Evolutionary conservation across 1,284 basidiomycete species (phyloP).

Genomic region (Ceratorhiza oryzae-sativae): DNA sequence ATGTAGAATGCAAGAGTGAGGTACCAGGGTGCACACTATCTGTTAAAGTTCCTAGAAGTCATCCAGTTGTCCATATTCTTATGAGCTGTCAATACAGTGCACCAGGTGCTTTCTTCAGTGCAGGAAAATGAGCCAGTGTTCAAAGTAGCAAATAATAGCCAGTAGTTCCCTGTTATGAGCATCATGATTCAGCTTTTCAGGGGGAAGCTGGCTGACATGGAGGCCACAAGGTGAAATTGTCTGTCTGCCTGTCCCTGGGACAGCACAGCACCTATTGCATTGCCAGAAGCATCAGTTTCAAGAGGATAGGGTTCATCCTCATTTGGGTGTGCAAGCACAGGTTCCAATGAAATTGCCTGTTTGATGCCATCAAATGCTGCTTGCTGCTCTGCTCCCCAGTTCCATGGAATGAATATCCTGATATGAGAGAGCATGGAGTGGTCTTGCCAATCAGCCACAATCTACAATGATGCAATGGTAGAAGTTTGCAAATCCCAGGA

Average conservation of each 20-base stretch:
- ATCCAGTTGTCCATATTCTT: slow-evolving; percentile 46
- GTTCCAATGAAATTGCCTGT: slow-evolving; percentile 14
- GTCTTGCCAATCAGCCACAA: slow-evolving; percentile 46
- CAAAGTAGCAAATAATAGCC: slow-evolving; percentile 39
- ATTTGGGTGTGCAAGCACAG: slow-evolving; percentile 16
- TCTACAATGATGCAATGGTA: slow-evolving; percentile 49
- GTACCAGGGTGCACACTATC: slow-evolving; percentile 47
- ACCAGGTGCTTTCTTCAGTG: slow-evolving; percentile 42
- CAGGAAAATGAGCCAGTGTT: slow-evolving; percentile 46
- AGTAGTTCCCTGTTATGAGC: slow-evolving; percentile 51
- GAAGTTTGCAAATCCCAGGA: slow-evolving; percentile 51
- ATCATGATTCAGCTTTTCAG: slow-evolving; percentile 50
- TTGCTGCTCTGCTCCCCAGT: slow-evolving; percentile 40
- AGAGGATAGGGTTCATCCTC: slow-evolving; percentile 5
- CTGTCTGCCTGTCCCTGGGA: slow-evolving; percentile 17
- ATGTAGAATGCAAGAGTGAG: slow-evolving; percentile 44
- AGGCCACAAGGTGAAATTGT: slow-evolving; percentile 3
- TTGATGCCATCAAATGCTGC: slow-evolving; percentile 47
- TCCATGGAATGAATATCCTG: slow-evolving; percentile 42
- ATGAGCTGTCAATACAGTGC: slow-evolving; percentile 46
- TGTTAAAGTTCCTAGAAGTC: slow-evolving; percentile 39
- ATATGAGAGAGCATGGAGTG: slow-evolving; percentile 45
- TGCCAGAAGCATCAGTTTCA: slow-evolving; percentile 25
- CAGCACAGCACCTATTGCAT: slow-evolving; percentile 1
- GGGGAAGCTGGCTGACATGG: slow-evolving; percentile 5